Base-by-base conservation (phyloP, 2,329 filamentous ascomycete species). In the Trichoderma simmonsii region DNA sequence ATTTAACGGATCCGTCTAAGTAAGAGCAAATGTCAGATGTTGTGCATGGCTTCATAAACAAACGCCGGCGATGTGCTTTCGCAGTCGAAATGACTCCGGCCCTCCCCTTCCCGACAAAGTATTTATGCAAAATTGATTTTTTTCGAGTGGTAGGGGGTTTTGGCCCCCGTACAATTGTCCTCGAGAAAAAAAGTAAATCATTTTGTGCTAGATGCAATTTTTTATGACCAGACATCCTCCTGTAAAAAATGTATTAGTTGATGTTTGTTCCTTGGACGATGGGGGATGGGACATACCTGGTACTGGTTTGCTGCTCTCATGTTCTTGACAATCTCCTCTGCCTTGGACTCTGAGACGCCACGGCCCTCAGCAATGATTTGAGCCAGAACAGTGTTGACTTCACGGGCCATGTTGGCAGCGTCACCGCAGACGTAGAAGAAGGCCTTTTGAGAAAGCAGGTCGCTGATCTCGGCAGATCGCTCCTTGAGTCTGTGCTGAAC, bases 341-440 rank as follows among this genome's bases (percentile, higher is more conserved):
- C 96, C 87, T 97, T 97, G 75, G 91, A 86, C 78, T 95, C 92
- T 2, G 93, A 87, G 72, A 98, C 87, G 65, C 92, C 92, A 69
- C 96, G 89, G 81, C 97, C 89, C 80, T 95, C 90, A 30, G 94
- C 87, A 77, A 99, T 91, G 79, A 98, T 97, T 80, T 97, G 91
- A 30, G 88, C 92, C 57, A 99, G 86, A n/a, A 94, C 90, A 28
- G 91, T 86, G 81, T 97, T 98, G 78, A 98, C 94, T 81, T 97
- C 95, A 72, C 95, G 91, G 61, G 95, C 95, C 95, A 98, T 98
- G 85, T 97, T 95, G 71, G 96, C 93, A 0, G 97, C 97, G 80
- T 99, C 96, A 84, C 96, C 96, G 78, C 97, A 99, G 72, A 99
- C 95, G 81, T 99, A 99, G 82, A 99, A 95, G 83, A 96, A 98